Base-by-base conservation (phyloP, 2,329 filamentous ascomycete species). In the Penicillium frequentans region DNA sequence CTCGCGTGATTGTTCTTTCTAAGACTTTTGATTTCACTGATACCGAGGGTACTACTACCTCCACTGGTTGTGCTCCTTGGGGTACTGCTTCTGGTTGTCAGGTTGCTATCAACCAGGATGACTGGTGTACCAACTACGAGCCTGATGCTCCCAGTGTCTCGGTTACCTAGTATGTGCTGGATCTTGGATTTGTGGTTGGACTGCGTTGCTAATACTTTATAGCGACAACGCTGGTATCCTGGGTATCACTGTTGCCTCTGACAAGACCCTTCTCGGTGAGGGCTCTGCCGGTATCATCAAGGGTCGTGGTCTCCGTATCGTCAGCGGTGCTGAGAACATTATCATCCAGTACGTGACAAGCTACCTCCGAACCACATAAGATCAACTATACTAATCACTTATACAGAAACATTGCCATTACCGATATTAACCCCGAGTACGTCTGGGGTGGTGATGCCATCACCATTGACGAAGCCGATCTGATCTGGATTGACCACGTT, bases 401-500 rank as follows among this genome's bases (percentile, higher is more conserved):
- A 1, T 14, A 2, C 24, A 66, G 64, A 63, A 85, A 84, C 71
- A 73, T 84, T 54, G 77, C 81, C 52, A 78, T 85, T 66, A 83
- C 81, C 51, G 74, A 82, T 52, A 72, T 86, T 49, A 85, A 86
- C 75, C 78, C 82, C 16, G 66, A 82, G 68, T 83, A 84, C 64
- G 82, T 86, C 64, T 86, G 83, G 83, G 83, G 83, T 54, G 83
- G 83, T 52, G 83, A 85, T 67, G 83, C 79, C 39, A 83, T 86
- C 67, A 83, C 81, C 42, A 69, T 85, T 7, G 73, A 82, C 55
- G 73, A 76, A 44, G 68, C 75, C 14, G 71, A 73, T 49, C 46
- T 70, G 59, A 60, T 76, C 64, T 82, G 81, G 81, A 79, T 82
- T 58, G 81, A 83, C 70, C 81, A 82, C 61, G 78, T 81, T 59